These are phyloP conservation scores for Ogataea sp. DNA, from an alignment of 805 yeast species.

Conservation along the genomic window DNA sequence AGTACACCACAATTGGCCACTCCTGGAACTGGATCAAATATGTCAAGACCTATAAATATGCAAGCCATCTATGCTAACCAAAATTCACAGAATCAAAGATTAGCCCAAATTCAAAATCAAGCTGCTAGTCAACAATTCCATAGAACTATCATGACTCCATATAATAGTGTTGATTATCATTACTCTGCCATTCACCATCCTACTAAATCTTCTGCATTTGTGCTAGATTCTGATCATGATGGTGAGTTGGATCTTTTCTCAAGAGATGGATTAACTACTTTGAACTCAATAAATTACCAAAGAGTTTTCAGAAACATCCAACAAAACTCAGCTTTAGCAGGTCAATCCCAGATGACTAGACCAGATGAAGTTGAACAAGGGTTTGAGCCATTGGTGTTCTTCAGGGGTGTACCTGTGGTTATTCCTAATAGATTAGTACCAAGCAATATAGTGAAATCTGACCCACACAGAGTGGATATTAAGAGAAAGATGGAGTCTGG, in stretches of 20 bases:
- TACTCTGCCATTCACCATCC: slow-evolving; percentile 23
- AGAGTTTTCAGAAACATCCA: slow-evolving; percentile 14
- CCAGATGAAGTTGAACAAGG: slow-evolving; percentile 11
- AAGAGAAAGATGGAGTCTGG: not conserved
- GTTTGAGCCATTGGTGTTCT: slow-evolving; percentile 47
- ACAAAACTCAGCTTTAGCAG: slow-evolving; percentile 7
- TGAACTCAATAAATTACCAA: slow-evolving; percentile 26
- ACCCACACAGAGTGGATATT: slow-evolving; percentile 1
- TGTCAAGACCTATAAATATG: not conserved
- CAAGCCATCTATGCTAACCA: not conserved
- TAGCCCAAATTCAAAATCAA: no score
- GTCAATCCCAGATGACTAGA: not conserved
- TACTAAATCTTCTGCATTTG: slow-evolving; percentile 25
- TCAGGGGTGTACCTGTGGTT: slow-evolving; percentile 55
- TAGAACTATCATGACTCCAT: slow-evolving; percentile 24
- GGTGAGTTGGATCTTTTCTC: slow-evolving; percentile 26
- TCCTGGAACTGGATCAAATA: not conserved
- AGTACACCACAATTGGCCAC: no score
- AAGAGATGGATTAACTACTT: slow-evolving; percentile 20
- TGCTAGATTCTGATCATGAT: slow-evolving; percentile 27
- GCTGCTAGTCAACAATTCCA: slow-evolving; percentile 9
- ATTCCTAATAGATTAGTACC: slow-evolving; percentile 31
- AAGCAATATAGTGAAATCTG: slow-evolving; percentile 6
- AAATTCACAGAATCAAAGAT: not conserved
- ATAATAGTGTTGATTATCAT: slow-evolving; percentile 20